Evolutionary conservation across 805 yeast genomes (phyloP).

Genomic region (Zygoascus bituminiphila): DNA sequence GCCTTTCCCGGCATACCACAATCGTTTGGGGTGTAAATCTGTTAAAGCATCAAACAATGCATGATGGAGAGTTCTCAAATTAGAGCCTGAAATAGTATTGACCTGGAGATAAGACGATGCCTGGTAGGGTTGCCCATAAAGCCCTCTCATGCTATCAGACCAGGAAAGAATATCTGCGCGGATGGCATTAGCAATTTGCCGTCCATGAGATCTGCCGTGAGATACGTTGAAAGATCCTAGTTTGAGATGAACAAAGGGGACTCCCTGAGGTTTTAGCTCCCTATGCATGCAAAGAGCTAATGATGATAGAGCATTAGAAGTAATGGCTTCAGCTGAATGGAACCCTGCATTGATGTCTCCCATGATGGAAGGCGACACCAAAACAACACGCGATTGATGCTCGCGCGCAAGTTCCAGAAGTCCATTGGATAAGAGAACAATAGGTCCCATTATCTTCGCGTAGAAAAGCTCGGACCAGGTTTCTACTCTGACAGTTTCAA

Average conservation of each 20-base stretch:
- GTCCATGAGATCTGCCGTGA: constrained; percentile 24
- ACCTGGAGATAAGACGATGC: constrained; percentile 26
- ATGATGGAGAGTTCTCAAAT: constrained; percentile 23
- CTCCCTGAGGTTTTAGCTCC: constrained; percentile 35
- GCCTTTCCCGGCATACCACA: constrained; percentile 29
- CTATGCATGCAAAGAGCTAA: constrained; percentile 35
- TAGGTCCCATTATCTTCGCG: constrained; percentile 40
- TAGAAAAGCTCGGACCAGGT: constrained; percentile 45
- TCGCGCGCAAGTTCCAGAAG: constrained; percentile 45
- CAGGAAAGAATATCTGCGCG: constrained; percentile 36
- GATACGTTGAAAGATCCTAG: constrained; percentile 41
- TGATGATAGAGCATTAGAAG: constrained; percentile 37
- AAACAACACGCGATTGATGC: constrained; percentile 42
- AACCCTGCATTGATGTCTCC: constrained; percentile 49
- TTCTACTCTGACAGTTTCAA: constrained; percentile 44
- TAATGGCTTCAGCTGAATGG: constrained; percentile 54
- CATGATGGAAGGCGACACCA: constrained; percentile 49
- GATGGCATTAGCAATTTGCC: constrained; percentile 27
- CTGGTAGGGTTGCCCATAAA: constrained; percentile 30
- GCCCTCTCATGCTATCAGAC: constrained; percentile 31
- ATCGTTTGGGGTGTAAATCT: constrained; percentile 21
- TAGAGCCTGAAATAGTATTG: constrained; percentile 26
- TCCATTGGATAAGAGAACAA: constrained; percentile 47
- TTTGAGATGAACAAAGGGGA: constrained; percentile 37
- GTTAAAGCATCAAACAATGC: constrained; percentile 27